Evolutionary conservation across 2,329 filamentous ascomycete species (phyloP).

Genomic region (Ophiosphaerella narmari): DNA sequence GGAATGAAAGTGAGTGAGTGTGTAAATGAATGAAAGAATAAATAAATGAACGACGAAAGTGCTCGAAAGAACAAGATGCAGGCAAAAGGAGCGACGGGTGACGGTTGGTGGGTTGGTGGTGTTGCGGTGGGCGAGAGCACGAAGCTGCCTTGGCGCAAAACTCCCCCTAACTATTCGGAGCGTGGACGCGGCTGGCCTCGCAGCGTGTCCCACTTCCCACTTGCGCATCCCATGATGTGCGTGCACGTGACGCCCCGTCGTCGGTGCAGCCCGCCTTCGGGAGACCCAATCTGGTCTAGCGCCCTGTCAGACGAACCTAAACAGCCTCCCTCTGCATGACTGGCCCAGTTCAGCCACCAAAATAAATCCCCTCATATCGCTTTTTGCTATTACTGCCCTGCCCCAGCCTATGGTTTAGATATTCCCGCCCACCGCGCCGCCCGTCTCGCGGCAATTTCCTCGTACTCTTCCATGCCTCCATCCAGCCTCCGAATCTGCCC

Average conservation of each 20-base stretch:
- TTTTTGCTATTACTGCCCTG: neutral
- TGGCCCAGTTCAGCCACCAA: no score
- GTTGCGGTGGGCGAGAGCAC: neutral
- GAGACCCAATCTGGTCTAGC: conserved; percentile 15
- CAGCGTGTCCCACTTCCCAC: no score
- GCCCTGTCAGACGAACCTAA: conserved; percentile 12
- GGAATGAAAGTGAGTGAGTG: neutral
- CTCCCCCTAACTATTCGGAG: conserved; percentile 23
- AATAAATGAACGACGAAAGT: no score
- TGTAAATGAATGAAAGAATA: no score
- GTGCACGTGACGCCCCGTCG: conserved; percentile 17
- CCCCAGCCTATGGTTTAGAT: neutral
- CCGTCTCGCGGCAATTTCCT: conserved; percentile 39
- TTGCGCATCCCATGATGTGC: conserved; percentile 13
- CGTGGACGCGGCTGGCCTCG: conserved; percentile 12
- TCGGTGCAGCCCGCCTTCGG: conserved; percentile 22
- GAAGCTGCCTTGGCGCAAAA: conserved; percentile 20
- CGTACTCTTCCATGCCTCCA: conserved; percentile 47
- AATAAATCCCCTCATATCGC: no score
- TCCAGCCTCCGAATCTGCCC: conserved; percentile 42
- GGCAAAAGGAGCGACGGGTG: conserved; percentile 15
- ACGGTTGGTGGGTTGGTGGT: neutral
- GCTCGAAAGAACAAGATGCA: conserved; percentile 8
- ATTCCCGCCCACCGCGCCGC: conserved; percentile 20
- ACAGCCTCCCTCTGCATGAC: no score